A percentile compares a stretch with the other conserved stretches of the same genome.
phyloP scores from a whole-genome alignment of 164 flowering plant genomes.

The Aristolochia californica region DNA sequence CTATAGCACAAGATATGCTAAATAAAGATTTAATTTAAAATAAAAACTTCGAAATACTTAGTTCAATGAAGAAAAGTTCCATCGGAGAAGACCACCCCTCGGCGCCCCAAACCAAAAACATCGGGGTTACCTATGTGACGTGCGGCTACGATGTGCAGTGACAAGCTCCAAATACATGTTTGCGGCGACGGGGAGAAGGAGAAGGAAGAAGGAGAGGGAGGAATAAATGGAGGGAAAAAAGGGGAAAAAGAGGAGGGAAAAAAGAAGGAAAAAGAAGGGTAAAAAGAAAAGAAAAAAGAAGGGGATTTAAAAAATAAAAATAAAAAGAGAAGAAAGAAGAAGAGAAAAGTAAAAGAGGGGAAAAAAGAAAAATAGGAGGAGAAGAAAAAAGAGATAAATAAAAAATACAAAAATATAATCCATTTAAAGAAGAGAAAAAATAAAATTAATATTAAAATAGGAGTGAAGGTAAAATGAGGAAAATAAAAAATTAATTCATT shows the following conservation, averaged over 20 bases:
- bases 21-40: too few relatives aligned
- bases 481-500: not conserved
- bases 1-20: too few relatives aligned
- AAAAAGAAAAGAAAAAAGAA: not conserved
- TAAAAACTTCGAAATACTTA: too few relatives aligned
- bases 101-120: too few relatives aligned
- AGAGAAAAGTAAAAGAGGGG: not conserved
- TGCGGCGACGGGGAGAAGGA: too few relatives aligned
- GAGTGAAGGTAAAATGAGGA: not conserved
- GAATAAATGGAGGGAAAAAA: not conserved
- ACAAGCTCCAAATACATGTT: too few relatives aligned
- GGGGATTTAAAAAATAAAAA: not conserved
- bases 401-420: too few relatives aligned
- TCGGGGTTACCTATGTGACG: too few relatives aligned
- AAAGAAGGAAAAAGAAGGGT: not conserved
- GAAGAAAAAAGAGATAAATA: not conserved
- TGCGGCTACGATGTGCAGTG: too few relatives aligned
- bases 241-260: not conserved
- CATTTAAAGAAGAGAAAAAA: not conserved
- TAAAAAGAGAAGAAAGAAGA: not conserved
- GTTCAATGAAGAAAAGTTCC: too few relatives aligned
- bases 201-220: not conserved
- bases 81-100: too few relatives aligned
- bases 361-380: not conserved
- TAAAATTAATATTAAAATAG: not conserved